Base-by-base conservation (phyloP, 2,329 filamentous ascomycete species). In the Cryphonectria naterciae region DNA sequence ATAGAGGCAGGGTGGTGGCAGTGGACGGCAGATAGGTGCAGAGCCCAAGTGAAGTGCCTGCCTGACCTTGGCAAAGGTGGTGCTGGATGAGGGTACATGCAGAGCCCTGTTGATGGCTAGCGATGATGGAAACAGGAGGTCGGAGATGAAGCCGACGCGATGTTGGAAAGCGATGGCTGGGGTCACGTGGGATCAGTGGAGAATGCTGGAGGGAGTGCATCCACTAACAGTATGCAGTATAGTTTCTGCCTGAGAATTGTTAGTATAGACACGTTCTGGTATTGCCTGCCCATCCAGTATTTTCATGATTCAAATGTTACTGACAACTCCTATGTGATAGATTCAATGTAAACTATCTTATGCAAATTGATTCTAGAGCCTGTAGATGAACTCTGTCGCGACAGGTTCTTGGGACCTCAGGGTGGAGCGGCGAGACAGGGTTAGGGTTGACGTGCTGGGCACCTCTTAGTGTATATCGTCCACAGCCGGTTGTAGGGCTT, bases 101-200 rank as follows among this genome's bases (percentile, higher is more conserved):
- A n/a, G 58, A 39, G 58, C 13, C 54, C 32, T 61, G 35, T 61
- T 25, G 35, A 1, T n/a, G 25, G 22, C 10, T n/a, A n/a, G 22
- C 17, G 58, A n/a, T 28, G 56, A 60, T 39, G 35, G 22, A 22
- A n/a, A 61, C 32, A 61, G 35, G 58, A 39, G 35, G 35, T 25
- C 58, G 32, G 58, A 61, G 35, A n/a, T 39, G 58, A 35, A 35
- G 58, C 19, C 25, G 35, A 39, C 15, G 32, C 32, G 58, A 61
- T 22, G 35, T n/a, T 35, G 32, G 28, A 61, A 61, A 61, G 58
- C 1, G 58, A 61, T n/a, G 58, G 58, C 58, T 61, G 58, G 58
- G 58, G 58, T 61, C 58, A 61, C 58, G 58, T 61, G 58, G 17
- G n/a, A 22, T 3, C 15, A 13, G 35, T 8, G 58, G 56, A 37